These are phyloP conservation scores for Gonium pectorale DNA, from an alignment of 139 green algal genomes.

Conservation along the genomic window DNA sequence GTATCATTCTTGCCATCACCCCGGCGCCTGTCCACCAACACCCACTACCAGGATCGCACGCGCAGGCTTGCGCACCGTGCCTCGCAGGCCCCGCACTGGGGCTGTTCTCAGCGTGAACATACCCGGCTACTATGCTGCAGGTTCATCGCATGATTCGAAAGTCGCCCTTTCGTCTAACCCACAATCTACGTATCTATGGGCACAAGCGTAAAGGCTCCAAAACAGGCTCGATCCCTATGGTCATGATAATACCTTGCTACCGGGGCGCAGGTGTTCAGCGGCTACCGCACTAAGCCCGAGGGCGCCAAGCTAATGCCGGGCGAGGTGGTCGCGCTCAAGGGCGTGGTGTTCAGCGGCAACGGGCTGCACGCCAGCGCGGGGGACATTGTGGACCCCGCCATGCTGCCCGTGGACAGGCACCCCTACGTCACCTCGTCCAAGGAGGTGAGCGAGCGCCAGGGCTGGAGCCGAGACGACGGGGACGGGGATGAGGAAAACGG, in stretches of 20 bases:
- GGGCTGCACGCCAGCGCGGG: constrained; percentile 32
- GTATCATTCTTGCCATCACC: too few relatives aligned
- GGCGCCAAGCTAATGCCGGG: constrained; percentile 37
- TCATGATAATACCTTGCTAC: neutral
- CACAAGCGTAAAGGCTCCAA: too few relatives aligned
- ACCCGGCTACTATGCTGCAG: too few relatives aligned
- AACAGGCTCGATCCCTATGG: too few relatives aligned
- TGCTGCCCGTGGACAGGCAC: constrained; percentile 49
- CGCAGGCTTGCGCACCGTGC: too few relatives aligned
- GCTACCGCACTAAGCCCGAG: constrained; percentile 53
- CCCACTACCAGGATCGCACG: too few relatives aligned
- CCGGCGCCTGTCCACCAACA: too few relatives aligned
- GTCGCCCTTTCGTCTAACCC: too few relatives aligned
- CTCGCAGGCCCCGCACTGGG: too few relatives aligned
- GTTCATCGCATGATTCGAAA: too few relatives aligned
- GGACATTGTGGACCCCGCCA: constrained; percentile 28
- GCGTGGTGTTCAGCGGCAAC: constrained; percentile 37
- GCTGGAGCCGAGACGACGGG: neutral
- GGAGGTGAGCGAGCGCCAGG: constrained; percentile 9
- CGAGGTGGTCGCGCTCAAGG: constrained; percentile 42
- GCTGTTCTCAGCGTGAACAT: too few relatives aligned
- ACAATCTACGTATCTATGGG: too few relatives aligned
- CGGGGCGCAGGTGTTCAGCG: constrained; percentile 34
- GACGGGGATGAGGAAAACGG: neutral
- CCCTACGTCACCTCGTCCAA: constrained; percentile 11